Evolutionary conservation across 352 stramenopile species (phyloP), one percentile per base, ranked within the genome.

Genomic region (Ochromonadaceae sp.): DNA sequence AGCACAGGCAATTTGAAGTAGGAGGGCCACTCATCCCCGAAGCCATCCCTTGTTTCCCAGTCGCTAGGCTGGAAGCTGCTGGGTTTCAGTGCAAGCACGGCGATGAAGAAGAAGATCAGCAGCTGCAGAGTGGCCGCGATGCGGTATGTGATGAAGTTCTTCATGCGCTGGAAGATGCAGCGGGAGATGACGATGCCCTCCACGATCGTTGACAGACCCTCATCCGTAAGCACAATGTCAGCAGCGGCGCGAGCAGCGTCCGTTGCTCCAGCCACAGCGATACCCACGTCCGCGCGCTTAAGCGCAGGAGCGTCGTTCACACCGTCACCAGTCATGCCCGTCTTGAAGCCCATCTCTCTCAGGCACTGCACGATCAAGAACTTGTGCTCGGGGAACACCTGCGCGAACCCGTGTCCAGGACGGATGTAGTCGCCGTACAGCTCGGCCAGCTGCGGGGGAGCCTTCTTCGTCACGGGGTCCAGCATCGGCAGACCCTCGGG

Each of bases 141-240:
- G 28, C 63, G 63, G 74, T 96, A 96, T 46, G 83, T 92, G 70
- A 94, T 80, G 74, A 93, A 95, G 72, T 90, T 93, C 56, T 71
- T 78, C 73, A 97, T 93, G 44, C 90, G 83, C 63, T 86, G 77
- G 72, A 96, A 95, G 66, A 96, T 95, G 59, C 86, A 82, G 52
- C 90, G 82, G 14, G 87, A 84, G 9, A 88, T 70, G 17, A 86
- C 77, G 46, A 97, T 88, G 34, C 81, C 84, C 63, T 86, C 80
- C 60, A 93, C 80, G 40, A 95, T 91, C 10, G 92, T 81, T 7
- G 80, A 86, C 0, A 97, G 79, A 65, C 90, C 89, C 15, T 85
- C 82, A 68, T 93, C 84, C 12, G 81, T 93, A 28, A 97, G 76
- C 50, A 97, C 80, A 69, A 96, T 91, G 67, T 95, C 90, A 41